These are phyloP conservation scores for Penicillium chermesinum DNA, from an alignment of 495 filamentous ascomycete species.

Conservation along the genomic window DNA sequence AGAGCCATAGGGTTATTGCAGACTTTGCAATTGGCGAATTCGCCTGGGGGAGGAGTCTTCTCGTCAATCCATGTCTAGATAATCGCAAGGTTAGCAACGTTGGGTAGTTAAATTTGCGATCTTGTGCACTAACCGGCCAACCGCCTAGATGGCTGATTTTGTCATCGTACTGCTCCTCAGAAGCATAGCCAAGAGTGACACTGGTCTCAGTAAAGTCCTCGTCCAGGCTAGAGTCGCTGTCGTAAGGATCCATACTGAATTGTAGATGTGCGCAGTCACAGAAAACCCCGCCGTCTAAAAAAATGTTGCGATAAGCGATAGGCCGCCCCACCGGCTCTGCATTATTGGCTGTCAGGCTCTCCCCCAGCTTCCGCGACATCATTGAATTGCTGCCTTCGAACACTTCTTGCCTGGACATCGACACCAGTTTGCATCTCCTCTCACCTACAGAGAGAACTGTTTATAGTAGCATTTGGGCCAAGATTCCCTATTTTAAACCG, in stretches of 20 bases:
- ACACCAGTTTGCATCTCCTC: too few relatives aligned
- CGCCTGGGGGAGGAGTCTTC: conserved; percentile 63
- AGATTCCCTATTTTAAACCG: too few relatives aligned
- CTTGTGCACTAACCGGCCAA: conserved; percentile 58
- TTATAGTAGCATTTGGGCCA: too few relatives aligned
- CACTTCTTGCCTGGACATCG: background rate
- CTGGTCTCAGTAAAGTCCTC: conserved; percentile 77
- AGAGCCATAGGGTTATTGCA: conserved; percentile 82
- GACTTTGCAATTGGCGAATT: conserved; percentile 78
- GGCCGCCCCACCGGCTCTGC: conserved; percentile 31
- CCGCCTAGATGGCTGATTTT: conserved; percentile 87
- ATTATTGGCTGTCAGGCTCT: conserved; percentile 49
- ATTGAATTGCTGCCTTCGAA: background rate
- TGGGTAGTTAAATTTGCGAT: conserved; percentile 4
- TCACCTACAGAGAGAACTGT: too few relatives aligned
- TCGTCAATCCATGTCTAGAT: conserved; percentile 74
- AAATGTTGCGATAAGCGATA: conserved; percentile 31
- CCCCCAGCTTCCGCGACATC: background rate
- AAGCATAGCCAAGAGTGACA: conserved; percentile 87
- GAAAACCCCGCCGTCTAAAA: conserved; percentile 21
- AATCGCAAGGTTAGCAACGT: background rate
- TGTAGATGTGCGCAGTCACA: conserved; percentile 4
- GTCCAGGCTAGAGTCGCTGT: conserved; percentile 67
- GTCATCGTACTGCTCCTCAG: conserved; percentile 75
- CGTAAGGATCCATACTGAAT: conserved; percentile 67